Evolutionary conservation across 306 rosid genomes (phyloP).

Genomic region (Cicer pinnatifidum): DNA sequence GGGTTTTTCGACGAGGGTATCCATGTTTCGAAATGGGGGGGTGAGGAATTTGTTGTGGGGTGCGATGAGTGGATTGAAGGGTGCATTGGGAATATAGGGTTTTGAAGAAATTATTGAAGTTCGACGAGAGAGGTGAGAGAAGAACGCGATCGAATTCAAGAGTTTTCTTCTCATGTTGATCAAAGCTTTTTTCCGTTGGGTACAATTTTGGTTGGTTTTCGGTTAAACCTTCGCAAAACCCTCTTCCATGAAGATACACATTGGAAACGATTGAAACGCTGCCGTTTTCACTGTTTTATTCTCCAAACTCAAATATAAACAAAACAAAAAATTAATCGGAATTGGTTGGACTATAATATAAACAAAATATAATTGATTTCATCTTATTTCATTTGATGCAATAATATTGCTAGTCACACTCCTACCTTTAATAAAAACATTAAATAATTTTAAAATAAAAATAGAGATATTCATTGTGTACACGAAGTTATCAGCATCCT

Average conservation of each 20-base stretch:
- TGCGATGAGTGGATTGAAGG: conserved; percentile 50
- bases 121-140: conserved; percentile 54
- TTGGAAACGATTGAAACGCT: not conserved
- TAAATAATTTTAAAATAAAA: too few relatives aligned
- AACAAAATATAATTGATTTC: too few relatives aligned
- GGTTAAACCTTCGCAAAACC: conserved; percentile 64
- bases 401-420: too few relatives aligned
- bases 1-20: conserved; percentile 59
- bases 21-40: conserved; percentile 59
- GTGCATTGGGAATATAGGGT: conserved; percentile 37
- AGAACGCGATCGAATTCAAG: conserved; percentile 49
- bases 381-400: too few relatives aligned
- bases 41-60: conserved; percentile 50
- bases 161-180: conserved; percentile 67
- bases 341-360: too few relatives aligned
- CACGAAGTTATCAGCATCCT: too few relatives aligned
- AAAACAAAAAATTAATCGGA: too few relatives aligned
- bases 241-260: conserved; percentile 27
- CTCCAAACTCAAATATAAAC: too few relatives aligned
- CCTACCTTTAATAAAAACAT: too few relatives aligned
- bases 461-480: too few relatives aligned
- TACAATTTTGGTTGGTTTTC: not conserved
- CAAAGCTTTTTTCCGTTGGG: not conserved
- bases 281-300: conserved; percentile 17
- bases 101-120: conserved; percentile 34